Conservation (phyloP, 2,329 filamentous ascomycete genomes). For the Colletotrichum liaoningense region DNA sequence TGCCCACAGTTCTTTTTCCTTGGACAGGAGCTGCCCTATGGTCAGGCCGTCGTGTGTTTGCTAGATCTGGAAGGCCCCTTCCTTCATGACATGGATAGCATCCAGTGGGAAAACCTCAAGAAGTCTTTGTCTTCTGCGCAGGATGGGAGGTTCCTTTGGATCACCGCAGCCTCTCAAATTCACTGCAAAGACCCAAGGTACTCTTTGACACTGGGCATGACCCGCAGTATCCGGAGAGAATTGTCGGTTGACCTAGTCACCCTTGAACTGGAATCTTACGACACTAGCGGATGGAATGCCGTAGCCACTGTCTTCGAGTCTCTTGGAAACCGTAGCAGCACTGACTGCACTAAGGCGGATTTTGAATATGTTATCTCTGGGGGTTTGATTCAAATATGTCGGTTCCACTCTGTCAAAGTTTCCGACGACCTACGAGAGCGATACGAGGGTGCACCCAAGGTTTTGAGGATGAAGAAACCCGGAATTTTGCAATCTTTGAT, state of each 20-base stretch:
- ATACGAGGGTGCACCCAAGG: background rate
- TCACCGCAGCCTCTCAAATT: slow-evolving; percentile 44
- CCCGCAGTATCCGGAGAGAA: slow-evolving; percentile 45
- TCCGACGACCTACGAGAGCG: background rate
- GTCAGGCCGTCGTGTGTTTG: slow-evolving; percentile 15
- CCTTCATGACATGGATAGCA: background rate
- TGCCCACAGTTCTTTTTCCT: background rate
- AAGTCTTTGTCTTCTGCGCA: slow-evolving; percentile 15
- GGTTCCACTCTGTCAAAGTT: slow-evolving; percentile 24
- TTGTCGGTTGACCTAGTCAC: slow-evolving; percentile 42
- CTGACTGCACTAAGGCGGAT: slow-evolving; percentile 37
- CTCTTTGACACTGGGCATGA: slow-evolving; percentile 43
- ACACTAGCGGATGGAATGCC: slow-evolving; percentile 9
- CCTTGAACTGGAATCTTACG: slow-evolving; percentile 42
- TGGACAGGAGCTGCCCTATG: slow-evolving; percentile 11
- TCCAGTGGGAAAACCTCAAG: slow-evolving; percentile 7
- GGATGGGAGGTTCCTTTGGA: slow-evolving; percentile 43
- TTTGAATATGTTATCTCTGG: slow-evolving; percentile 46
- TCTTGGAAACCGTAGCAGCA: background rate
- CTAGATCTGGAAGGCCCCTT: slow-evolving; percentile 27
- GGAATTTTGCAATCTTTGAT: background rate
- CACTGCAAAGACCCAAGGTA: slow-evolving; percentile 42
- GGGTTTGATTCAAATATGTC: slow-evolving; percentile 41
- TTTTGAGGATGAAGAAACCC: background rate
- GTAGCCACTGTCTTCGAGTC: background rate